A percentile compares a stretch with the other conserved stretches of the same genome.
phyloP scores from a whole-genome alignment of 2,329 filamentous ascomycete species.

The Phyllosticta citriasiana region DNA sequence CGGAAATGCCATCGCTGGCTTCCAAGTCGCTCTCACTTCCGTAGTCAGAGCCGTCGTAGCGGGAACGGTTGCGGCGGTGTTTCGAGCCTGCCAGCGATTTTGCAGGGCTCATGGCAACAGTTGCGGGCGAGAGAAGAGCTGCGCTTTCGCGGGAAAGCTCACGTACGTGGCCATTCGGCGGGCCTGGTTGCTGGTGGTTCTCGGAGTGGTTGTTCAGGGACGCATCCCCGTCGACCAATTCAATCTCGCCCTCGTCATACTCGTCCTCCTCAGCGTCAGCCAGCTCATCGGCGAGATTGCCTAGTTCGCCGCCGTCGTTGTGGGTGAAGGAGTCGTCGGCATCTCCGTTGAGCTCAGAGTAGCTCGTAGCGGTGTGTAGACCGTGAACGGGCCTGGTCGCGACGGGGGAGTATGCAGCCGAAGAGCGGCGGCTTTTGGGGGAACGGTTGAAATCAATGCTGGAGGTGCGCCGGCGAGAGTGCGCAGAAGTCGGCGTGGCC shows the following conservation, averaged over 20 bases:
- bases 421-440: slow-evolving; percentile 27
- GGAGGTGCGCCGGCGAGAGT: slow-evolving; percentile 29
- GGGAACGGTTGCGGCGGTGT: slow-evolving; percentile 36
- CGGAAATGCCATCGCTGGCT: slow-evolving; percentile 53
- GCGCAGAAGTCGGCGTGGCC: slow-evolving; percentile 3
- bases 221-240: slow-evolving; percentile 20
- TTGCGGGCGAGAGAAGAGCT: slow-evolving; percentile 29
- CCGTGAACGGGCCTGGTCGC: slow-evolving; percentile 31
- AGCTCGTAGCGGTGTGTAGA: slow-evolving; percentile 8
- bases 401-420: slow-evolving; percentile 35
- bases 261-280: slow-evolving; percentile 62
- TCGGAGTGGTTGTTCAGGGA: slow-evolving; percentile 21
- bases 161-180: neutral
- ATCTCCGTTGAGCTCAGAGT: slow-evolving; percentile 23
- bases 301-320: slow-evolving; percentile 48
- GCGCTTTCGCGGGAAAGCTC: slow-evolving; percentile 34
- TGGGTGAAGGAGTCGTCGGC: slow-evolving; percentile 28
- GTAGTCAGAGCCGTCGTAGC: slow-evolving; percentile 63
- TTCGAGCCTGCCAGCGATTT: slow-evolving; percentile 19
- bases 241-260: slow-evolving; percentile 35
- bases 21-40: slow-evolving; percentile 64
- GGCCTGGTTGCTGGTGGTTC: slow-evolving; percentile 9
- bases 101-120: slow-evolving; percentile 28
- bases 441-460: slow-evolving; percentile 32
- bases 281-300: slow-evolving; percentile 72